Evolutionary conservation across 805 yeast genomes (phyloP).

Genomic region (Suhomyces prunicola): DNA sequence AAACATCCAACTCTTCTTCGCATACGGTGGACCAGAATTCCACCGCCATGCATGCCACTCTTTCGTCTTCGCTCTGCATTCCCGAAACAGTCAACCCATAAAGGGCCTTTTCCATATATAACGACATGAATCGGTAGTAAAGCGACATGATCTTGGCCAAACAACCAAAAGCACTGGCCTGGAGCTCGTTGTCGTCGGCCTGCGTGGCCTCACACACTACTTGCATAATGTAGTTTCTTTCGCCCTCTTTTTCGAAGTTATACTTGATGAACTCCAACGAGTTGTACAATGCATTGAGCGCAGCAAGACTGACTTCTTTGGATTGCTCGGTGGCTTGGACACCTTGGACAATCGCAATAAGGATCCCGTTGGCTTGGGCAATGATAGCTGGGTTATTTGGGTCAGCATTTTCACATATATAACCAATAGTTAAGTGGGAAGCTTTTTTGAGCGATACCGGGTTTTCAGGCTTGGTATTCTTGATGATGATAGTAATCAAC

Average conservation of each 20-base stretch:
- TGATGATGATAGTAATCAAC: conserved; percentile 77
- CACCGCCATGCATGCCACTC: conserved; percentile 96
- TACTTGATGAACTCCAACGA: conserved; percentile 84
- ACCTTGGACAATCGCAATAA: conserved; percentile 96
- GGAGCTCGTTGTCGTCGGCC: conserved; percentile 73
- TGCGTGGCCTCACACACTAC: conserved; percentile 99
- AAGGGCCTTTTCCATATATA: conserved; percentile 96
- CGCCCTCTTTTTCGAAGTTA: conserved; percentile 91
- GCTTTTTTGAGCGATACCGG: conserved; percentile 82
- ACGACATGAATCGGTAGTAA: conserved; percentile 85
- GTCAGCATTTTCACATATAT: conserved; percentile 92
- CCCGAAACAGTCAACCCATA: conserved; percentile 87
- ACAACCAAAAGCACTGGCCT: conserved; percentile 95
- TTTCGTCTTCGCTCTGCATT: conserved; percentile 80
- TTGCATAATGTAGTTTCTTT: conserved; percentile 96
- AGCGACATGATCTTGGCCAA: conserved; percentile 86
- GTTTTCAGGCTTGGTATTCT: conserved; percentile 76
- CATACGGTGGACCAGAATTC: conserved; percentile 99
- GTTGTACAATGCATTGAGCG: conserved; percentile 85
- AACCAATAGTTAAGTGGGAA: conserved; percentile 85
- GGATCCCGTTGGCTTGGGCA: conserved; percentile 84
- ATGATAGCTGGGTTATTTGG: conserved; percentile 74
- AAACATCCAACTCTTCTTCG: conserved; percentile 88
- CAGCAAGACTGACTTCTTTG: conserved; percentile 75
- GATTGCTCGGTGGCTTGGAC: conserved; percentile 82